Base-by-base conservation (phyloP, 1,284 basidiomycete genomes). In the Austroboletus rostrupii region DNA sequence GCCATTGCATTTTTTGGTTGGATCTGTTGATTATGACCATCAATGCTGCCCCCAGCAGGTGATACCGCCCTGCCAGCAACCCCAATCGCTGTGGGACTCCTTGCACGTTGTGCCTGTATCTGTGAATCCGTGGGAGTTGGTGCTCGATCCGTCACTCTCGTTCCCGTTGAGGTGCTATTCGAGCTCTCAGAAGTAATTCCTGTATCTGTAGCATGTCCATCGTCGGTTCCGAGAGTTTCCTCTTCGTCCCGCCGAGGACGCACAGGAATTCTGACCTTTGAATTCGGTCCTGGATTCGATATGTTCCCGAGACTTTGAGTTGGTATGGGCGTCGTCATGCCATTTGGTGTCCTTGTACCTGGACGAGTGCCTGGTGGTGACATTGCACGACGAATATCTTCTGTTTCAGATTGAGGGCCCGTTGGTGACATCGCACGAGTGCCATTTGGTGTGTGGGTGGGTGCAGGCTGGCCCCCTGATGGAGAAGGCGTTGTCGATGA, bases 231-330 rank as follows among this genome's bases (percentile, higher is more conserved):
- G 13, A 71, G 58, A 12, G 70, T 68, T 4, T 84, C 83, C 31
- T 87, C 85, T 44, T 87, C 87, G 19, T 87, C 85, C 48, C 85
- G 74, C 45, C 72, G 69, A 2, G 85, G 83, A 41, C 85, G 79
- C 55, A 78, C 68, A 11, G 85, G 81, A 19, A 72, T 67, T 57
- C 77, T 81, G 48, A 71, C 76, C 59, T 79, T 81, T 23, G 70
- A 61, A 42, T 61, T 55, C 69, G 58, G 32, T 28, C 47, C 47
- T 17, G 44, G 17, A 29, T 52, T 58, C 10, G 54, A 50, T 16
- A 38, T 35, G 16, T 16, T 48, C 42, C 23, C 43, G 9, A 51
- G 46, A 45, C 38, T 45, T 46, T 64, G 62, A 62, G 62, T 44
- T 64, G 70, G 68, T 53, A 70, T 14, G 2, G 51, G 38, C 13